Base-by-base conservation (phyloP, 495 filamentous ascomycete species). In the Elaphomyces granulatus region DNA sequence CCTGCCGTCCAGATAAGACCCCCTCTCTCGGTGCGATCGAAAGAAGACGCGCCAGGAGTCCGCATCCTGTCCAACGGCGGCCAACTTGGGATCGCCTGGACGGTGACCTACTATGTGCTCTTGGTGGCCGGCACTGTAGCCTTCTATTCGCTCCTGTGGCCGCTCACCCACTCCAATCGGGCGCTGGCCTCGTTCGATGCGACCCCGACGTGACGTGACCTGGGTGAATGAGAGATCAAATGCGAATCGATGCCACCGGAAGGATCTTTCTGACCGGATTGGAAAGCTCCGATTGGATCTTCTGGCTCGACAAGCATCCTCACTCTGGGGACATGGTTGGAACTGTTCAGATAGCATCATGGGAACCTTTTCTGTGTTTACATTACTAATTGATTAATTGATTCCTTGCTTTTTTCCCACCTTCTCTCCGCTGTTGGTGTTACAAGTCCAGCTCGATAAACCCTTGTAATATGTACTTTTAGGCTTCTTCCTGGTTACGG, bases 51-150 rank as follows among this genome's bases (percentile, higher is more conserved):
- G 1, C 55, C 57, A 30, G 39, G 39, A n/a, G 45, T 26, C 8
- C 26, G 41, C 4, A 41, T 38, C 4, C 36, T 49, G 15, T 38
- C 49, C 9, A 52, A 45, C 31, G 36, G 38, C 33, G 46, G 38
- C 8, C 40, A 49, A 30, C 43, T 75, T 34, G 45, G 58, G 15
- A 34, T 77, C 33, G 55, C 46, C 1, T 93, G 83, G 86, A 82
- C 81, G 3, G 60, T 84, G 16, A 67, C 63, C 4, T 96, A 94
- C 52, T 94, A 94, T 57, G 37, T 63, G 3, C 52, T 93, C 20
- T 61, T 96, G 0, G 59, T 88, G 10, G 67, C 52, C 2, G 90
- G 90, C 3, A 79, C 80, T 0, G 53, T 75, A 23, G 62, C 67
- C 1, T 98, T 85, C 60, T 84, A 71, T 42, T 67, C 50, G 46